These are phyloP conservation scores for Tetraselmis striata DNA, from an alignment of 139 green algal species.

Conservation along the genomic window DNA sequence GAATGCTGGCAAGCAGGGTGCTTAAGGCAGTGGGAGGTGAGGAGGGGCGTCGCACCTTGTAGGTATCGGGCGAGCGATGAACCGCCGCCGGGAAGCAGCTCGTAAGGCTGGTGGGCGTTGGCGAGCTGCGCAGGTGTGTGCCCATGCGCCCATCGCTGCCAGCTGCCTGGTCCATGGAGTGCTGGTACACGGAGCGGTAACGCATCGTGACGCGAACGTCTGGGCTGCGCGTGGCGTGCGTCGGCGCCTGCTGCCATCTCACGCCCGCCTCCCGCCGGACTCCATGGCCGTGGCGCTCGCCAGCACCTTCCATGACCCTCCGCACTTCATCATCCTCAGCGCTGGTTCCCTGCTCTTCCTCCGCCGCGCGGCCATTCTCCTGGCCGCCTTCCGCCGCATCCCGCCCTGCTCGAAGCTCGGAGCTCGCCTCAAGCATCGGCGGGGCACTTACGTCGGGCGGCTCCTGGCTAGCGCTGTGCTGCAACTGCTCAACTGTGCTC, in stretches of 20 bases:
- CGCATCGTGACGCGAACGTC: not conserved
- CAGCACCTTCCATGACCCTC: not conserved
- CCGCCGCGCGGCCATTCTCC: not conserved
- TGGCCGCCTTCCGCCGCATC: not conserved
- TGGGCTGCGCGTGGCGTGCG: not conserved
- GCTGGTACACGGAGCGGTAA: not conserved
- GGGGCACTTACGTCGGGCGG: not conserved
- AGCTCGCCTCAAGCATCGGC: not conserved
- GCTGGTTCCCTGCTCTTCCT: not conserved
- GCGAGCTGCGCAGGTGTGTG: not conserved
- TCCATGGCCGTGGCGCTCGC: not conserved
- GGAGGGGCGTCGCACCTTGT: not conserved
- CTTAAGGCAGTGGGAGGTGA: too few species aligned
- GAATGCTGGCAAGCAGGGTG: too few species aligned
- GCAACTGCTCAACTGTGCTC: not conserved
- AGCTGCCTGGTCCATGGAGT: not conserved
- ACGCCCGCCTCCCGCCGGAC: too few species aligned
- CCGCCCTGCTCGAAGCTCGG: not conserved
- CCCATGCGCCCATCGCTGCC: not conserved
- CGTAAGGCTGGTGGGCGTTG: not conserved
- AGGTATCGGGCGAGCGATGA: not conserved
- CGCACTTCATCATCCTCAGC: not conserved
- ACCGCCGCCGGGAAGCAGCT: not conserved
- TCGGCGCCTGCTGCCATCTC: too few species aligned
- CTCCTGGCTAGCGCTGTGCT: not conserved